Evolutionary conservation across 2,329 filamentous ascomycete species (phyloP), one percentile per base, ranked within the genome.

Genomic region (Fusarium dlaminii): DNA sequence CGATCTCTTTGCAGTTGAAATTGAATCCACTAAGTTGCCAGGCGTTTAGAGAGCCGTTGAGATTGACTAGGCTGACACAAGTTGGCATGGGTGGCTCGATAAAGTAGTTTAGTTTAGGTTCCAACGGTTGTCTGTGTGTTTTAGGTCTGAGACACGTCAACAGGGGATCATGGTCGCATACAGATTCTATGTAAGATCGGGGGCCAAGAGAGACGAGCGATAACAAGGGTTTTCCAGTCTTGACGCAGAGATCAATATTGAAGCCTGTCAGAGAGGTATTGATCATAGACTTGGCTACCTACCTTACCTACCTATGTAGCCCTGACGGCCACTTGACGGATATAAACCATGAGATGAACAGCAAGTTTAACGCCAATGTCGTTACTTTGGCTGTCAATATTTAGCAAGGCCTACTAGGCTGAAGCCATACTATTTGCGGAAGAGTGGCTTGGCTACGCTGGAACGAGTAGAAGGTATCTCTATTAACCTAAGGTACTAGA

Each of bases 101-200:
- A 58, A 61, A 37, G 52, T 36, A 59, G 60, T 59, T 57, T 63
- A 60, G 66, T 42, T 42, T 29, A 55, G 51, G 70, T 59, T 62
- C 62, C 63, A 71, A 71, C 55, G 70, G 58, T 70, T 73, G 62
- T 67, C 63, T 73, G 49, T 36, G 48, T 58, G 48, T 52, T 68
- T 56, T 43, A 65, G 34, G 51, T 67, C 70, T 74, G 70, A 74
- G 70, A 73, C 71, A 73, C 67, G 67, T 58, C 66, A 70, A 58
- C 58, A 55, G 30, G 49, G 43, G 37, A 64, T 34, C 22, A 30
- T 20, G 36, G 58, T 36, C 24, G 32, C 37, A 34, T 55, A 46
- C 36, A 56, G 37, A 24, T 42, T 55, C n/a, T 34, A 15, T 62
- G 59, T 24, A 57, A 57, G 30, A 57, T 36, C 48, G 30, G 37